Evolutionary conservation across 495 filamentous ascomycete species (phyloP).

Genomic region (Annulohypoxylon stygium): DNA sequence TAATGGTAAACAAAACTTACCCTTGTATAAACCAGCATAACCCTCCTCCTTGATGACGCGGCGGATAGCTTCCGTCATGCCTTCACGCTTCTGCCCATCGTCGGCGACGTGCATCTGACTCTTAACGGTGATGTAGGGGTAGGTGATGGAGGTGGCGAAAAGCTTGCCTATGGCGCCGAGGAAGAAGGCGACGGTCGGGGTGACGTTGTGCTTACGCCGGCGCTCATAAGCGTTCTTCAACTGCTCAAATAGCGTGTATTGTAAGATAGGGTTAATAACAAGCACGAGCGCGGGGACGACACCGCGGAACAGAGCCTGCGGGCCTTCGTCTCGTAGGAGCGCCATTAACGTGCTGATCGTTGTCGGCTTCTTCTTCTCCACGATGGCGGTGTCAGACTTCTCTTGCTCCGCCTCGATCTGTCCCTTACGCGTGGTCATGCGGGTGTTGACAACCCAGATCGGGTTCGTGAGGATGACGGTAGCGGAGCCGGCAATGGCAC

Average conservation of each 20-base stretch:
- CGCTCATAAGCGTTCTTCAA: conserved; percentile 75
- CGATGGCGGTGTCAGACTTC: conserved; percentile 46
- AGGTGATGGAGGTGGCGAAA: conserved; percentile 91
- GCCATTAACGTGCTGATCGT: conserved; percentile 83
- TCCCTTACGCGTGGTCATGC: conserved; percentile 88
- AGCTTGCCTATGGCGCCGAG: conserved; percentile 95
- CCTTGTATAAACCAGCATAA: conserved; percentile 90
- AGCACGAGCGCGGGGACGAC: conserved; percentile 93
- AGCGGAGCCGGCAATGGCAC: conserved; percentile 92
- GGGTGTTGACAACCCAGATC: conserved; percentile 98
- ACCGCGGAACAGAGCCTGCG: conserved; percentile 86
- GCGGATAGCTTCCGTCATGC: conserved; percentile 78
- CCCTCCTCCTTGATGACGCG: conserved; percentile 89
- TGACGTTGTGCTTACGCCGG: conserved; percentile 67
- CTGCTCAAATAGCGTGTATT: conserved; percentile 99
- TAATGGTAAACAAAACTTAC: conserved; percentile 63
- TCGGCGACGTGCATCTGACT: conserved; percentile 92
- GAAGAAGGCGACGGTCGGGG: conserved; percentile 87
- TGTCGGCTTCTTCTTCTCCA: conserved; percentile 61
- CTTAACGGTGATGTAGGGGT: conserved; percentile 99
- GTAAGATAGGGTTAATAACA: conserved; percentile 97
- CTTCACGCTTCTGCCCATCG: conserved; percentile 72
- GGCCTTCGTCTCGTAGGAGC: conserved; percentile 83
- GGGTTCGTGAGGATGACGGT: conserved; percentile 97
- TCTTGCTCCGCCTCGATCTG: conserved; percentile 64